phyloP scores from a whole-genome alignment of 306 rosid genomes.

The peach (Prunus persica) region Prunus_persica_NCBIv2 NC_034012.1:10495001-10495500 shows the following conservation, averaged over 20 bases:
- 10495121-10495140: not conserved
- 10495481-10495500: slow-evolving; percentile 27
- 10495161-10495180: not conserved
- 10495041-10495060: too few relatives aligned
- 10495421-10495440: not conserved
- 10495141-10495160: not conserved
- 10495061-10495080: too few relatives aligned
- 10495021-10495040: too few relatives aligned
- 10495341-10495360: not conserved
- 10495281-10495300: slow-evolving; percentile 10
- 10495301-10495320: slow-evolving; percentile 15
- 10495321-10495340: slow-evolving; percentile 6
- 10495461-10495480: not conserved
- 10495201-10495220: not conserved
- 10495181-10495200: not conserved
- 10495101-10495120: not conserved
- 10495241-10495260: not conserved
- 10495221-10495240: not conserved
- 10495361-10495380: not conserved
- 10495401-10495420: too few relatives aligned
- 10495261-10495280: not conserved
- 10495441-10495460: not conserved
- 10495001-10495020: too few relatives aligned
- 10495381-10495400: not conserved
- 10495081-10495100: too few relatives aligned